Base-by-base conservation (phyloP, 257 asterid species). In the Solanum etuberosum region DNA sequence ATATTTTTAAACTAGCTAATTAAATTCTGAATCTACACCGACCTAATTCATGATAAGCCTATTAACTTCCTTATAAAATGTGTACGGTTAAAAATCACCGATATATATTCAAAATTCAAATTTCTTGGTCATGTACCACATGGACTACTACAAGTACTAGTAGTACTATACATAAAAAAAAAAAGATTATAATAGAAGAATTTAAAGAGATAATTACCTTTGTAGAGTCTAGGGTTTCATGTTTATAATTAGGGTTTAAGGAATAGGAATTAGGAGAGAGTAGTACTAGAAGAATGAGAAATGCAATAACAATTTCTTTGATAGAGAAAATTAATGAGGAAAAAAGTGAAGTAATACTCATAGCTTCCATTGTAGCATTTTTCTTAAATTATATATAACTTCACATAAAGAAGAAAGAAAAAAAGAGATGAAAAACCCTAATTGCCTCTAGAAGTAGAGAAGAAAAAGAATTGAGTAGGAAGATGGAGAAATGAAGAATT, bases 261-360 rank as follows among this genome's bases (percentile, higher is more conserved):
- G 91, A 93, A 80, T 86, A 82, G 11, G 91, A 48, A 57, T 89
- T 90, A 35, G 59, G 67, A 29, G 40, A 80, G 67, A 80, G 54
- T 48, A 82, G 38, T 46, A 82, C 71, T 2, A 85, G 61, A 10
- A 43, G 88, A 71, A 63, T 31, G 31, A 82, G 70, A 61, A 27
- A 51, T 51, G 73, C 20, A 38, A 67, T 85, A 48, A 71, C 29
- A 43, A 85, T 74, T 38, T 74, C 46, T 42, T 68, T 68, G 51
- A 71, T 31, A 7, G 81, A 23, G 87, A 85, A 31, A 29, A 70
- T 34, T 42, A 46, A 48, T 68, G 87, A 35, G 83, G 83, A 21
- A 71, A 42, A 7, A 77, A 70, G 25, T 71, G 70, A 85, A 85
- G 83, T 32, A 9, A 32, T 80, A 27, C 16, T 46, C 67, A 80